A percentile compares a stretch with the other conserved stretches of the same genome.
Evolutionary conservation across 2,329 filamentous ascomycete species (phyloP).

Genomic region (Talaromyces sp.): DNA sequence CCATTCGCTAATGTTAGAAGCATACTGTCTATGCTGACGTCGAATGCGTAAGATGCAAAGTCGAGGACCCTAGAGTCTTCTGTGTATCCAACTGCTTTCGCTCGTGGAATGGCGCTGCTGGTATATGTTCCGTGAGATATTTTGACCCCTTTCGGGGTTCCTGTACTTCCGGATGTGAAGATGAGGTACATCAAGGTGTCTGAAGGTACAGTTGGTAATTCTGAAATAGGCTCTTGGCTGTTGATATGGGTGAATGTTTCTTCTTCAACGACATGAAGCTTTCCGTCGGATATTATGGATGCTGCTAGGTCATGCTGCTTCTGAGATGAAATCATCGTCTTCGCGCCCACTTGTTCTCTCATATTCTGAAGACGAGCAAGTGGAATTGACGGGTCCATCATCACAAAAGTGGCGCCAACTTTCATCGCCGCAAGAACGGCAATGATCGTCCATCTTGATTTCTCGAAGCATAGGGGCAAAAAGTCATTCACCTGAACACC

Average conservation of each 20-base stretch:
- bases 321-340: neutral
- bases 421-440: constrained; percentile 33
- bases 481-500: constrained; percentile 32
- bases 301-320: neutral
- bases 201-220: constrained; percentile 28
- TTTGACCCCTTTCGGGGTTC: constrained; percentile 15
- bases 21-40: constrained; percentile 40
- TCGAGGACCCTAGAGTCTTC: constrained; percentile 43
- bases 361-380: constrained; percentile 12
- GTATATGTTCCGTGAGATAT: constrained; percentile 61
- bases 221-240: constrained; percentile 8
- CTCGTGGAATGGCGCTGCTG: constrained; percentile 54
- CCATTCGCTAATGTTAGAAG: constrained; percentile 36
- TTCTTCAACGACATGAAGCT: constrained; percentile 18
- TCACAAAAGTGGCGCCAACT: constrained; percentile 29
- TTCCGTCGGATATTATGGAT: constrained; percentile 20
- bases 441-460: constrained; percentile 34
- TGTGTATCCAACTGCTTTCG: constrained; percentile 51
- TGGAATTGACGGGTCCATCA: constrained; percentile 27
- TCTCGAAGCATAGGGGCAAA: constrained; percentile 34
- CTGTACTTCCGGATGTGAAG: constrained; percentile 18
- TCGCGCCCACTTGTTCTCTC: constrained; percentile 5
- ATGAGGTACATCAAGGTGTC: constrained; percentile 40
- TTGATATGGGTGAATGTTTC: neutral
- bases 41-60: constrained; percentile 36